Conservation (phyloP, 805 yeast genomes). For the Yamadazyma tumulicola region DNA sequence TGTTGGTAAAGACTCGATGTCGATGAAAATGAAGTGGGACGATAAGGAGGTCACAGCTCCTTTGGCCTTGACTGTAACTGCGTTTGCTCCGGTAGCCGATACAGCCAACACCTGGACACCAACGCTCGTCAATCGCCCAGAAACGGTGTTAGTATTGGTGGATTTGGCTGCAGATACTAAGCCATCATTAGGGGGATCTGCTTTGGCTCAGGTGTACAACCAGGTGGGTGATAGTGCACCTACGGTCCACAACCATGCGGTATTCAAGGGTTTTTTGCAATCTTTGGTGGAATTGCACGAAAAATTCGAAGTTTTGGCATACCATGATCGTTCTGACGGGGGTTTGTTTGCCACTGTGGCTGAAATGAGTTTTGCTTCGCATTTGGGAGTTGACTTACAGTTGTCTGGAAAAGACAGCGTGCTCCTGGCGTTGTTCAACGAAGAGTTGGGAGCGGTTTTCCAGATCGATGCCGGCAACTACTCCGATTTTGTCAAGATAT, state of each 20-base stretch:
- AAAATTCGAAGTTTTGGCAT: conserved; percentile 65
- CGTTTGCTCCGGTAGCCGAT: conserved; percentile 82
- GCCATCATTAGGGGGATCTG: conserved; percentile 83
- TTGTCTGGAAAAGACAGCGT: conserved; percentile 31
- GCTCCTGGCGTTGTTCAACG: conserved; percentile 70
- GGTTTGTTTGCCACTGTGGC: conserved; percentile 80
- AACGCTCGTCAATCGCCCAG: conserved; percentile 52
- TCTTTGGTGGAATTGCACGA: conserved; percentile 73
- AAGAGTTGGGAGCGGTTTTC: conserved; percentile 96
- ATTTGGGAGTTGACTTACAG: conserved; percentile 71
- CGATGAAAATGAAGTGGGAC: conserved; percentile 98
- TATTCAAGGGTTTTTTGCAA: conserved; percentile 67
- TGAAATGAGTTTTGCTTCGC: conserved; percentile 97
- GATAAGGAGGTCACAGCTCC: conserved; percentile 95
- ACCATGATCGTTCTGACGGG: conserved; percentile 97
- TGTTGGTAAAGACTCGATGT: conserved; percentile 98
- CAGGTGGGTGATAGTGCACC: conserved; percentile 84
- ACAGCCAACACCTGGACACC: conserved; percentile 97
- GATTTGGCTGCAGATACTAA: conserved; percentile 60
- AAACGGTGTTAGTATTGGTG: conserved; percentile 69
- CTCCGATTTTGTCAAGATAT: conserved; percentile 51
- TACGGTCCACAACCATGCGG: conserved; percentile 64
- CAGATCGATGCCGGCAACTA: conserved; percentile 61
- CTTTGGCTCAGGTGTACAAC: conserved; percentile 88
- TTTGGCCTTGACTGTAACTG: conserved; percentile 82